These are phyloP conservation scores for Phylloporus sp. DNA, from an alignment of 768 basidiomycete genomes.

Conservation along the genomic window DNA sequence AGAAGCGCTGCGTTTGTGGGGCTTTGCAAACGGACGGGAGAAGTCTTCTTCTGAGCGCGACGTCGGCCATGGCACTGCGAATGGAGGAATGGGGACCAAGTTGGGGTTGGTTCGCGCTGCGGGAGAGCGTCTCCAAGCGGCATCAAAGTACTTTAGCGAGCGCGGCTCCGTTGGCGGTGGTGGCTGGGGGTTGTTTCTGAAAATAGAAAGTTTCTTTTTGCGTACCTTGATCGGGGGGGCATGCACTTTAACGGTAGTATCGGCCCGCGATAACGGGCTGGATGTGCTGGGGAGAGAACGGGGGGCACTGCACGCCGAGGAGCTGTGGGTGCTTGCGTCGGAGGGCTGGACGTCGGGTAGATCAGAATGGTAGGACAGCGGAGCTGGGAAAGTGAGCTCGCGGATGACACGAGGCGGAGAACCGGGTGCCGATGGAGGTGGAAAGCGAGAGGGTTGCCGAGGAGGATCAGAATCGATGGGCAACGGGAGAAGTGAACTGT, in stretches of 20 bases:
- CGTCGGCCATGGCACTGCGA: constrained; percentile 23
- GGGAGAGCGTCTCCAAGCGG: constrained; percentile 45
- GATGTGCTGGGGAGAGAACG: constrained; percentile 7
- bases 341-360: constrained; percentile 9
- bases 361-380: constrained; percentile 48
- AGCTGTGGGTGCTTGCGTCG: constrained; percentile 5
- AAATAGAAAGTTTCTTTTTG: constrained; percentile 34
- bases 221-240: constrained; percentile 15
- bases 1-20: constrained; percentile 42
- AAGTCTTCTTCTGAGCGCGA: constrained; percentile 41
- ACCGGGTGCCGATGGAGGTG: constrained; percentile 11
- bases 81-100: constrained; percentile 8
- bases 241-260: not conserved
- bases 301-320: not conserved
- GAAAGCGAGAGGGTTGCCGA: constrained; percentile 20
- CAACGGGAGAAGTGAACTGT: constrained; percentile 51
- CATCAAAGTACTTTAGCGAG: constrained; percentile 44
- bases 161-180: constrained; percentile 47
- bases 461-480: constrained; percentile 44
- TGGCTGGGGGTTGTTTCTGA: constrained; percentile 36
- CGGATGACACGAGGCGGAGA: constrained; percentile 35
- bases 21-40: constrained; percentile 29
- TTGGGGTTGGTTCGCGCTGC: not conserved
- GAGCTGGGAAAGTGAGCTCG: constrained; percentile 72
- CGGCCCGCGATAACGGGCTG: constrained; percentile 24